phyloP scores from a whole-genome alignment of 441 rosid genomes.

The Adansonia madagascariensis region DNA sequence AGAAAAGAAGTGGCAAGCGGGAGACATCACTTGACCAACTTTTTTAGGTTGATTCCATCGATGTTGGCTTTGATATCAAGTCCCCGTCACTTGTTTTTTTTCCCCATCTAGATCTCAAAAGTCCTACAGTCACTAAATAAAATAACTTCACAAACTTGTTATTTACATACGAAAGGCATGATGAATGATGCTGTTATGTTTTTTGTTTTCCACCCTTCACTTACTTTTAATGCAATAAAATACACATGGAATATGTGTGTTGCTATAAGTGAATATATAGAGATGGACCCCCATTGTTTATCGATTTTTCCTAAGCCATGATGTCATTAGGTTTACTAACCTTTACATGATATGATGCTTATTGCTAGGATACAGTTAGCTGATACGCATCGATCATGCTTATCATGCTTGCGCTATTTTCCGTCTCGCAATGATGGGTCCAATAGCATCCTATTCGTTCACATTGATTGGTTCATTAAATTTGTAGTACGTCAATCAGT shows the following conservation, averaged over 20 bases:
- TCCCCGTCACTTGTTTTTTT: background rate
- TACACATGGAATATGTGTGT: background rate
- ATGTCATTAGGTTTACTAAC: slow-evolving; percentile 37
- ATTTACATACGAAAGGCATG: background rate
- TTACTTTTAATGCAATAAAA: slow-evolving; percentile 8
- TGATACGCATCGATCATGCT: background rate
- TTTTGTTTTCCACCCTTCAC: background rate
- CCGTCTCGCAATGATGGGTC: background rate
- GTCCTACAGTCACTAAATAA: background rate
- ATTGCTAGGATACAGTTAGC: background rate
- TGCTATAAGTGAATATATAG: slow-evolving; percentile 24
- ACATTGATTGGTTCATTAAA: slow-evolving; percentile 9
- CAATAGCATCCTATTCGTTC: background rate
- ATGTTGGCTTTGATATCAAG: slow-evolving; percentile 1
- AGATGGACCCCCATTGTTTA: background rate
- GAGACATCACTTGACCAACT: background rate
- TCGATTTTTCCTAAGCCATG: slow-evolving; percentile 35
- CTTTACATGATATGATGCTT: slow-evolving; percentile 11
- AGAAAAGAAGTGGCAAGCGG: background rate
- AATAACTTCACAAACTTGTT: background rate
- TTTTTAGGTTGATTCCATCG: background rate
- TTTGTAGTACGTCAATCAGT: background rate
- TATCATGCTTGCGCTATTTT: slow-evolving; percentile 7
- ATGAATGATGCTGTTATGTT: background rate
- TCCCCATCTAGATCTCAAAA: background rate